A percentile compares a stretch with the other conserved stretches of the same genome.
Conservation (phyloP, 2,329 filamentous ascomycete species). For the Verticillium albo-atrum region DNA sequence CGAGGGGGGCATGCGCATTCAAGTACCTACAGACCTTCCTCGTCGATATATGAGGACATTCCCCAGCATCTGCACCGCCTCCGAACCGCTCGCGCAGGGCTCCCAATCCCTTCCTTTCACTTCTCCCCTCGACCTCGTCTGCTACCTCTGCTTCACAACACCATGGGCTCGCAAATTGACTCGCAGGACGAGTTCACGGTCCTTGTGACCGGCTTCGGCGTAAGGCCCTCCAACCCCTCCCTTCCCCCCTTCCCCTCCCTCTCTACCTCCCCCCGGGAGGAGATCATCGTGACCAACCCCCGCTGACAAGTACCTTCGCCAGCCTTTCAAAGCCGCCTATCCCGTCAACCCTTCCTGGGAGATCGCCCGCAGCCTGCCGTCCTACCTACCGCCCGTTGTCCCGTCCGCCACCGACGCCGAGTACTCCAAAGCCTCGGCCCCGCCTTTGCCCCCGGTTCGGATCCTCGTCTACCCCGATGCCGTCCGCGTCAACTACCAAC, state of each 20-base stretch:
- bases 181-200: constrained; percentile 49
- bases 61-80: neutral
- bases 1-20: neutral
- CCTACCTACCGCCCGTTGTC: constrained; percentile 44
- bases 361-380: constrained; percentile 66
- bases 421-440: constrained; percentile 27
- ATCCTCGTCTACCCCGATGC: constrained; percentile 62
- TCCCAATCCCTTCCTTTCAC: neutral
- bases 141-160: neutral
- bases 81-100: neutral
- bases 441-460: constrained; percentile 44
- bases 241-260: constrained; percentile 1
- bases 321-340: constrained; percentile 74
- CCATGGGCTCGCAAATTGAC: constrained; percentile 29
- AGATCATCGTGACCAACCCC: neutral
- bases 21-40: neutral
- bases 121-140: neutral
- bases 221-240: constrained; percentile 28
- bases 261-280: neutral
- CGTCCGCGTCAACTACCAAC: constrained; percentile 67
- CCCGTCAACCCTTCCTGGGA: constrained; percentile 77
- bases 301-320: neutral
- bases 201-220: constrained; percentile 58
- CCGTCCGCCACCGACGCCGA: constrained; percentile 36
- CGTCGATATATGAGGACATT: neutral